Base-by-base conservation (phyloP, 768 basidiomycete species). In the Fomitopsis pulvina region DNA sequence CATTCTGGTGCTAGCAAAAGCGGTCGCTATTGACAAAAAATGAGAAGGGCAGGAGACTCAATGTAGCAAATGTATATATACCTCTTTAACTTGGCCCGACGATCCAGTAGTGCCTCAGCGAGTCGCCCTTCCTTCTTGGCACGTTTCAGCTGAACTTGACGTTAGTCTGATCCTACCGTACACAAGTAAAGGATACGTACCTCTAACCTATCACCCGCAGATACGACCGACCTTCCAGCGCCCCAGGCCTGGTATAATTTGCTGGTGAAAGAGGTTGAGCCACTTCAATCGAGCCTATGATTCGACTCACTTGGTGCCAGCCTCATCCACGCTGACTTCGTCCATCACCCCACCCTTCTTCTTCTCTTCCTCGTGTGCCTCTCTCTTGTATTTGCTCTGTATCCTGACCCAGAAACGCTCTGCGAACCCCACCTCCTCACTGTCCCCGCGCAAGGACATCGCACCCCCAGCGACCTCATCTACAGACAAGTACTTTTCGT, bases 401-500 rank as follows among this genome's bases (percentile, higher is more conserved):
- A 95, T 81, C 69, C 90, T 90, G 50, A 93, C 79, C 80, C 83
- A 87, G 64, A 92, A 96, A 11, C 89, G 76, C 62, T 95, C 92
- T 41, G 75, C 71, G 61, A 92, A 92, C 3, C 88, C 92, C 24
- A 91, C 85, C 55, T 83, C 81, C 47, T 92, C 89, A 55, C 81
- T 85, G 61, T 96, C 92, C 9, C 86, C 90, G 47, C 92, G 74
- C 29, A 95, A 71, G 48, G 84, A 76, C 47, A 94, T 64, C 32
- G 79, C 66, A 1, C 91, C 91, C 20, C 92, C 91, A 7, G 92
- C 91, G 25, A 87, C 81, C 60, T 93, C 89, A 58, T 95, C 92
- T 38, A 94, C 71, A 45, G 80, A 67, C 39, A 96, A 77, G 65
- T 89, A 93, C 61, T 85, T 94, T 62, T 92, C 90, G 60, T 94